phyloP scores from a whole-genome alignment of 352 stramenopile species.

The Blastocystis sp. region DNA sequence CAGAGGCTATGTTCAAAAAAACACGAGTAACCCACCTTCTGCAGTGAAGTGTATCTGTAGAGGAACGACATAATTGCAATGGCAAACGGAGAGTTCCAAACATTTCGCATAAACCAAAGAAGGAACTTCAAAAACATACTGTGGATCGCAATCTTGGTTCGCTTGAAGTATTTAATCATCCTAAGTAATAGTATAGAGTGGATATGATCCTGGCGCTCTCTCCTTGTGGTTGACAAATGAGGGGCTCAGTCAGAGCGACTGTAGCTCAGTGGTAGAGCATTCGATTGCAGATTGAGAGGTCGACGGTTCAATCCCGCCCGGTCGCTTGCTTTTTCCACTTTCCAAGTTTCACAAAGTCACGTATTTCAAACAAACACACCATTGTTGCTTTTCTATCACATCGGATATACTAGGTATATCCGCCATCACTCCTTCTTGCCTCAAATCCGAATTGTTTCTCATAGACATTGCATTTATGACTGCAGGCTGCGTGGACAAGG shows the following conservation, averaged over 20 bases:
- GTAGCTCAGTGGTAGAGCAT: conserved; percentile 61
- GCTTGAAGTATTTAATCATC: conserved; percentile 46
- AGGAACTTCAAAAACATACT: conserved; percentile 14
- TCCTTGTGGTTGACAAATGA: neutral
- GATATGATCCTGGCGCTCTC: too few species aligned
- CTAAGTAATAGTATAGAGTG: too few species aligned
- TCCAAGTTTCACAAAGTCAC: too few species aligned
- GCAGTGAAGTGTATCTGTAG: neutral
- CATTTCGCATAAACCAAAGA: conserved; percentile 25
- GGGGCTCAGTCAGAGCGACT: neutral
- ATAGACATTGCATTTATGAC: neutral
- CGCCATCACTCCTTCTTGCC: neutral
- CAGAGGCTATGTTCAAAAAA: neutral
- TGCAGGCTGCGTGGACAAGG: neutral
- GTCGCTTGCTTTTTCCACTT: conserved; percentile 26
- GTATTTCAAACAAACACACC: neutral
- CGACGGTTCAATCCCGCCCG: conserved; percentile 57
- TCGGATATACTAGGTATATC: neutral
- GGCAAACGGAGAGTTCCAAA: conserved; percentile 16
- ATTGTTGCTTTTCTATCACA: neutral
- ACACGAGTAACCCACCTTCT: neutral
- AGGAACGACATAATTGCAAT: neutral
- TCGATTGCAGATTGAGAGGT: conserved; percentile 61
- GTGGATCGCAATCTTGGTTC: neutral
- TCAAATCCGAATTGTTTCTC: neutral